Conservation (phyloP, 257 asterid species). For the Rehmannia glutinosa region DNA sequence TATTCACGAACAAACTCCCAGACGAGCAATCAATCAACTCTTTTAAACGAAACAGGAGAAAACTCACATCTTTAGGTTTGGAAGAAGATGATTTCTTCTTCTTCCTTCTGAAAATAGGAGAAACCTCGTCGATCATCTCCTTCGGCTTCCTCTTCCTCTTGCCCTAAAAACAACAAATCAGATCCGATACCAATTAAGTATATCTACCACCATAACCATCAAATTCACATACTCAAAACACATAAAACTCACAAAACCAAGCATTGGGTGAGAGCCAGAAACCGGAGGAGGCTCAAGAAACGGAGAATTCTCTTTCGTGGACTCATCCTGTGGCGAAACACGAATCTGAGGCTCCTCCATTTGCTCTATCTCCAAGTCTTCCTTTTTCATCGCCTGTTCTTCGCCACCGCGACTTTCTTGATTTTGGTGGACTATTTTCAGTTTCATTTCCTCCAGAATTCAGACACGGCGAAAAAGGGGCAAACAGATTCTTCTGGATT, state of each 20-base stretch:
- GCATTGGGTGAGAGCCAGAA: not conserved
- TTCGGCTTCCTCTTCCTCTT: slow-evolving; percentile 75
- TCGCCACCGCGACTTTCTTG: slow-evolving; percentile 28
- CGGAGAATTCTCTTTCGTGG: slow-evolving; percentile 14
- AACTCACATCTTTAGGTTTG: slow-evolving; percentile 33
- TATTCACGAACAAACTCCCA: not conserved
- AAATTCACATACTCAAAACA: not conserved
- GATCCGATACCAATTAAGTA: slow-evolving; percentile 31
- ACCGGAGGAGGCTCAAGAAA: slow-evolving; percentile 7
- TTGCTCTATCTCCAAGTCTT: slow-evolving; percentile 11
- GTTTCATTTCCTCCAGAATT: slow-evolving; percentile 29
- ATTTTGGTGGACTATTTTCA: slow-evolving; percentile 44
- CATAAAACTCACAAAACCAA: slow-evolving; percentile 13
- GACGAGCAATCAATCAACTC: not conserved
- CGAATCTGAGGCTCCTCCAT: not conserved
- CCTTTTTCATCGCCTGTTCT: slow-evolving; percentile 25
- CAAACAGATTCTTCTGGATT: not conserved
- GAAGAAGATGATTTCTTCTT: slow-evolving; percentile 37
- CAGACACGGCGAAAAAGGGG: not conserved
- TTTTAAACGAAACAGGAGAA: not conserved
- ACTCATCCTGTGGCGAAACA: not conserved
- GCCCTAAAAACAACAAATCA: slow-evolving; percentile 43
- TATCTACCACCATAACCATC: not conserved
- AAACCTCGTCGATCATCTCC: slow-evolving; percentile 47
- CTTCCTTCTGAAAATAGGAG: slow-evolving; percentile 36